Conservation (phyloP, 768 basidiomycete species). For the Xerocomellus intermedius region DNA sequence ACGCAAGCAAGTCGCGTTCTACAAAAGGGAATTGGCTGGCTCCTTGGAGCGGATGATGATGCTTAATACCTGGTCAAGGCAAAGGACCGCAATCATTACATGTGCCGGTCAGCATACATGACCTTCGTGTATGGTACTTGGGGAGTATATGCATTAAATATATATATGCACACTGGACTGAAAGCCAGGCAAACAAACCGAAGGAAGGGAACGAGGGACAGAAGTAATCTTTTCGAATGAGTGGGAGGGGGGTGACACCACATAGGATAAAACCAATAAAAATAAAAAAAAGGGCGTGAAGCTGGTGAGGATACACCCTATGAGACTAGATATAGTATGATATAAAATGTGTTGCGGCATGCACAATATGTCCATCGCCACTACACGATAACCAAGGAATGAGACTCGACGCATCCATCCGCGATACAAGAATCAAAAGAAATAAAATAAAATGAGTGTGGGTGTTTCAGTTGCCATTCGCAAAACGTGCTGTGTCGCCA, state of each 20-base stretch:
- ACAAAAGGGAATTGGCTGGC: slow-evolving; percentile 93
- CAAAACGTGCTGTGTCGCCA: slow-evolving; percentile 64
- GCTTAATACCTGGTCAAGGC: not conserved
- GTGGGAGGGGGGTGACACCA: slow-evolving; percentile 18
- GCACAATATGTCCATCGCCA: slow-evolving; percentile 9
- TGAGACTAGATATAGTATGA: slow-evolving; percentile 11
- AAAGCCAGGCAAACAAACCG: slow-evolving; percentile 29
- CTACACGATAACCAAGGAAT: slow-evolving; percentile 16
- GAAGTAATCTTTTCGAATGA: slow-evolving; percentile 20
- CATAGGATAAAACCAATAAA: slow-evolving; percentile 31
- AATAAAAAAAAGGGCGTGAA: slow-evolving; percentile 10
- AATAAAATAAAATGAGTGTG: slow-evolving; percentile 11
- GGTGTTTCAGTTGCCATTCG: slow-evolving; percentile 36
- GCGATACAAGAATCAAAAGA: slow-evolving; percentile 9
- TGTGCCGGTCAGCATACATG: slow-evolving; percentile 15
- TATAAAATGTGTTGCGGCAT: slow-evolving; percentile 11
- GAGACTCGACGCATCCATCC: slow-evolving; percentile 16
- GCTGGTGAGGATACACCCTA: slow-evolving; percentile 7
- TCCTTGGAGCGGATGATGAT: slow-evolving; percentile 80
- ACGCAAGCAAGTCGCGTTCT: slow-evolving; percentile 75
- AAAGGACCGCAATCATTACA: slow-evolving; percentile 12
- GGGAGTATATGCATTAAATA: slow-evolving; percentile 18
- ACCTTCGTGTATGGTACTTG: slow-evolving; percentile 15
- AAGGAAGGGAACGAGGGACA: slow-evolving; percentile 2
- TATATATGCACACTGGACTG: slow-evolving; percentile 27